Evolutionary conservation across 192 early-diverging fungal genomes (phyloP), one percentile per base, ranked within the genome.

Genomic region (Phycomyces blakesleeanus): DNA sequence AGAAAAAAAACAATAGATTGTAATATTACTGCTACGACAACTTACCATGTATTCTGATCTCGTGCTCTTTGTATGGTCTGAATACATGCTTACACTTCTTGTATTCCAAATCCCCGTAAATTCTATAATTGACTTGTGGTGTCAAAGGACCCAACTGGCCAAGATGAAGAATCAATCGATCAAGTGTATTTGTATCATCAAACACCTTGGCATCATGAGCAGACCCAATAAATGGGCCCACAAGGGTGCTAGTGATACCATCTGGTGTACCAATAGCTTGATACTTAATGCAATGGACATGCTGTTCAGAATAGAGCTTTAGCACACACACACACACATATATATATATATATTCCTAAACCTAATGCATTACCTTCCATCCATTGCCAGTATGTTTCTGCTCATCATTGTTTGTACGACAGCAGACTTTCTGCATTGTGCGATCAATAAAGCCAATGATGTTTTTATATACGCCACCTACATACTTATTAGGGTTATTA

Each of bases 361-460:
- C 29, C 2, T 7, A 34, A 5, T 34, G 7, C 29, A 34, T 34
- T 34, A 34, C 29, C 29, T 55, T 55, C 54, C 54, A 55, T 29
- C 54, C 54, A 55, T 55, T 20, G 20, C 27, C 25, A 3, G 0
- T 15, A 26, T 10, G n/a, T 5, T n/a, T 55, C 0, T 55, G 29
- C 0, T 18, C 18, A 14, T 29, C 54, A 55, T 16, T n/a, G 7
- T 55, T 25, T 26, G 26, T 55, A 0, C 14, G 29, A 20, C 29
- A 0, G n/a, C 27, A 55, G 4, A 7, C 37, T 18, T 38, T 5
- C 16, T 55, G 54, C 16, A 55, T 38, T 1, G 29, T 55, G 16
- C 26, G 24, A n/a, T 55, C 54, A 37, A 38, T 55, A 55, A 55
- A 55, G 2, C 54, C 29, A 37, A 55, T n/a, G 1, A 38, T 7